phyloP scores from a whole-genome alignment of 805 yeast species.

The Sugiyamaella marilandica region DNA sequence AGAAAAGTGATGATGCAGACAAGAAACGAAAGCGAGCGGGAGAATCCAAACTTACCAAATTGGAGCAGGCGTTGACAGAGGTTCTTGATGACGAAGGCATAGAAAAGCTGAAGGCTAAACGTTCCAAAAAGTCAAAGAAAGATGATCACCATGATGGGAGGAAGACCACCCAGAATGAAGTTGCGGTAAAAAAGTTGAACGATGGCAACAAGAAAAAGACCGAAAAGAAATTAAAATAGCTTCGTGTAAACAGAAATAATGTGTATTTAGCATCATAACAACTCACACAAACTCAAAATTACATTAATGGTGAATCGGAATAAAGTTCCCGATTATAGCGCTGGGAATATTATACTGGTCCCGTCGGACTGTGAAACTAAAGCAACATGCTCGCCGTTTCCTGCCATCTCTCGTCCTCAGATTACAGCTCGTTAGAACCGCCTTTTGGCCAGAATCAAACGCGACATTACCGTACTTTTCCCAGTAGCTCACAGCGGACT shows the following conservation, averaged over 20 bases:
- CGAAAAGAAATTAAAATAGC: constrained; percentile 3
- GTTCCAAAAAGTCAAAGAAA: constrained; percentile 1
- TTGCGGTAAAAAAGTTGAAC: constrained; percentile 14
- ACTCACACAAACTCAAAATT: neutral
- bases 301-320: constrained; percentile 54
- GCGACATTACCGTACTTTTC: constrained; percentile 96
- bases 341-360: constrained; percentile 93
- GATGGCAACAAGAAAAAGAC: constrained; percentile 8
- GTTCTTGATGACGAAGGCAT: constrained; percentile 72
- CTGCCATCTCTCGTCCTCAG: constrained; percentile 78
- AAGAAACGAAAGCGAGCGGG: constrained; percentile 26
- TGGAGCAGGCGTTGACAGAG: constrained; percentile 78
- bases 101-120: constrained; percentile 31
- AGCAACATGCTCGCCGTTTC: constrained; percentile 79
- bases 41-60: constrained; percentile 45
- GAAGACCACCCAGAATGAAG: constrained; percentile 6
- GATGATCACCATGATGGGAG: neutral
- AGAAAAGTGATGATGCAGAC: constrained; percentile 28
- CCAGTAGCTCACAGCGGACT: constrained; percentile 95
- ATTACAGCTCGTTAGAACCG: constrained; percentile 88
- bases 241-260: neutral
- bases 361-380: constrained; percentile 87
- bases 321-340: constrained; percentile 92
- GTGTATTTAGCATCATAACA: neutral
- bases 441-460: constrained; percentile 91